Evolutionary conservation across 2,329 filamentous ascomycete species (phyloP), one percentile per base, ranked within the genome.

Genomic region (Tolypocladium sp.): DNA sequence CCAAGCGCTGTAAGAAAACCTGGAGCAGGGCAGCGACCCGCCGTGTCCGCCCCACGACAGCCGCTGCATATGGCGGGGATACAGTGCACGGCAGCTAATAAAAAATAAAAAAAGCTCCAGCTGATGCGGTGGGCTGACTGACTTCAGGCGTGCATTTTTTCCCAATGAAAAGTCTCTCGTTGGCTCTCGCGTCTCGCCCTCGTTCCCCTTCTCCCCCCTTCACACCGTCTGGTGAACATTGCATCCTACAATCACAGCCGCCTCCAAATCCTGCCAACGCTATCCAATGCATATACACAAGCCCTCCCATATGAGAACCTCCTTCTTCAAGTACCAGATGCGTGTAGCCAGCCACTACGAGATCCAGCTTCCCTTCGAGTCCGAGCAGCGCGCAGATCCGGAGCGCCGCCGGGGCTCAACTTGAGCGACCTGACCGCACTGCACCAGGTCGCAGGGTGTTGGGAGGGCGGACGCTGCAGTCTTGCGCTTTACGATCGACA

Each of bases 321-420:
- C 77, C 67, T 79, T 79, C 68, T 80, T 80, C 73, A 77, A 76
- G 69, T 76, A 75, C 79, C 81, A 83, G 79, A 85, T 85, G 82
- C 80, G 79, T 73, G 70, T 77, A 69, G 75, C 77, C 66, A 78
- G 75, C 74, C 74, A 76, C 71, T 76, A 79, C 70, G 74, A 77
- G 70, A 73, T 76, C 63, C 74, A 78, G 66, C 75, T 76, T 70
- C 77, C 77, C 69, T 74, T 77, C 69, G 74, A 80, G 65, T 78
- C 76, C 66, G 75, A 81, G 70, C 74, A 75, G 66, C 82, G 82
- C 69, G 79, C 79, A 67, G 82, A 84, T 76, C 80, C 82, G 61
- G 78, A 84, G 76, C 81, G 82, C 68, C 82, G 82, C 72, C 81
- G 82, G 64, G 82, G 82, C 71, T 76, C 79, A 65, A 77, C 71